Evolutionary conservation across 192 early-diverging fungal genomes (phyloP).

Genomic region (Backusella australiensis): DNA sequence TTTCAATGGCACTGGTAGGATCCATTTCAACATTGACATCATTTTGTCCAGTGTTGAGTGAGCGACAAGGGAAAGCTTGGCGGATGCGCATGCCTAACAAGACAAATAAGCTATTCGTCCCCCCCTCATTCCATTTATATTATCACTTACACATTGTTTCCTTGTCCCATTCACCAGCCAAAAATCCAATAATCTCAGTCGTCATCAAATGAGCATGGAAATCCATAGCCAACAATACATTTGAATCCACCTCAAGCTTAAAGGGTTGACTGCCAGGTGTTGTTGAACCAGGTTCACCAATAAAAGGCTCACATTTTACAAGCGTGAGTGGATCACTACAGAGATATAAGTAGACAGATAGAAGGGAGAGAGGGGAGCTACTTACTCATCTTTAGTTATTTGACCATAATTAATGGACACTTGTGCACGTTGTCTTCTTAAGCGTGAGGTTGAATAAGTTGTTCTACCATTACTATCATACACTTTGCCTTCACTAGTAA

Average conservation of each 20-base stretch:
- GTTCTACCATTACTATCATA: constrained; percentile 50
- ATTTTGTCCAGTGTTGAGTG: constrained; percentile 66
- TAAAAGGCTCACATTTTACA: constrained; percentile 81
- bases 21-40: constrained; percentile 89
- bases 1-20: constrained; percentile 74
- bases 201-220: constrained; percentile 90
- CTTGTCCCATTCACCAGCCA: constrained; percentile 77
- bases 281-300: constrained; percentile 62
- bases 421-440: constrained; percentile 47
- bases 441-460: constrained; percentile 50
- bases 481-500: constrained; percentile 13
- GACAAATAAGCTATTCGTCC: neutral
- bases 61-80: constrained; percentile 74
- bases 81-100: constrained; percentile 54
- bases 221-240: constrained; percentile 84
- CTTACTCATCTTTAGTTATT: constrained; percentile 40
- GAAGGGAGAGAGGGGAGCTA: neutral
- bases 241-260: constrained; percentile 65
- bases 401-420: constrained; percentile 41
- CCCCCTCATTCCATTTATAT: neutral
- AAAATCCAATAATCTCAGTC: constrained; percentile 85
- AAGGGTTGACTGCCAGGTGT: constrained; percentile 79
- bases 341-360: neutral
- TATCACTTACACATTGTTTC: constrained; percentile 36
- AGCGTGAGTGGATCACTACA: constrained; percentile 71